Conservation (phyloP, 768 basidiomycete species). For the Lanmaoa rubissima region DNA sequence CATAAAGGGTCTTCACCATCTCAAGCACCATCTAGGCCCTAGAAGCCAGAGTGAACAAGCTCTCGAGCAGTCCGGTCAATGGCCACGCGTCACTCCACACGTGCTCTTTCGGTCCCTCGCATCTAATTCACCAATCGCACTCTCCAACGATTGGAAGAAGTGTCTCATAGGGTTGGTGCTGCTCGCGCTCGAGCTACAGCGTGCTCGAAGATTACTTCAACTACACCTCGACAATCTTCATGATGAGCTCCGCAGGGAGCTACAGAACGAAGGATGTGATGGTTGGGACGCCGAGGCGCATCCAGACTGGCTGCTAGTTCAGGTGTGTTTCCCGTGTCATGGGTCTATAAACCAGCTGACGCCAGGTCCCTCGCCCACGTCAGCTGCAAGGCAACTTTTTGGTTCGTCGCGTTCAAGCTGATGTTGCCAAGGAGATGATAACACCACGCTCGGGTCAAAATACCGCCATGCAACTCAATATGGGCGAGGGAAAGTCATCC, state of each 20-base stretch:
- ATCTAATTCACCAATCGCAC: no score
- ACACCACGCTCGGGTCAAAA: slow-evolving; percentile 36
- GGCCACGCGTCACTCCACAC: no score
- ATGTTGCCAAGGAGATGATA: slow-evolving; percentile 48
- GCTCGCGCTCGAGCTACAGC: no score
- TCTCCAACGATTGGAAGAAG: no score
- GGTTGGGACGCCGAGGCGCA: slow-evolving; percentile 16
- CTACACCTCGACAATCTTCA: slow-evolving; percentile 15
- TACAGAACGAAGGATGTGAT: slow-evolving; percentile 25
- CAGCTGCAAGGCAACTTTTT: slow-evolving; percentile 48
- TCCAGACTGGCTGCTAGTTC: slow-evolving; percentile 46
- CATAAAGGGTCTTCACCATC: no score
- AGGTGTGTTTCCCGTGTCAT: slow-evolving; percentile 27
- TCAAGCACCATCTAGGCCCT: no score
- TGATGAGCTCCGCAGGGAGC: slow-evolving; percentile 33
- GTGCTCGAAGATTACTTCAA: no score
- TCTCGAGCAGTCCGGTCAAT: no score
- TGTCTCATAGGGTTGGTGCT: no score
- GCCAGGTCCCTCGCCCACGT: not conserved
- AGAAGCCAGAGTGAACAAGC: no score
- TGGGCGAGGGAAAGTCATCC: slow-evolving; percentile 57
- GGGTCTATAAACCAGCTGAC: not conserved
- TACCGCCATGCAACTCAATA: slow-evolving; percentile 49
- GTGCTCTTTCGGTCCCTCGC: no score
- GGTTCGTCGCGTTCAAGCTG: slow-evolving; percentile 41